Evolutionary conservation across 2,329 filamentous ascomycete species (phyloP).

Genomic region (Ophiostoma novo-ulmi): DNA sequence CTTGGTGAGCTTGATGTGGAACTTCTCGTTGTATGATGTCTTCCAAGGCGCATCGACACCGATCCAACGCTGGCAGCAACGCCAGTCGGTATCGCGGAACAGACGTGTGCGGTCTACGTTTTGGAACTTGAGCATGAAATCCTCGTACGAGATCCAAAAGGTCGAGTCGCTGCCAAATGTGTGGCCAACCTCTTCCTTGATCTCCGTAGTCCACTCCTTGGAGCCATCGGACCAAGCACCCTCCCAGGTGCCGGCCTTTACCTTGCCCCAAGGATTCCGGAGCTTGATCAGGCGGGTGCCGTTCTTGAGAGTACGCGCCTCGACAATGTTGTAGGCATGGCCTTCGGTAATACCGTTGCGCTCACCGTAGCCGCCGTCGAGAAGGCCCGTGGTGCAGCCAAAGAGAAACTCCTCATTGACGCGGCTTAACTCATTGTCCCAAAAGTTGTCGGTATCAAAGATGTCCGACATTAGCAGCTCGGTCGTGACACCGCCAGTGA

Average conservation of each 20-base stretch:
- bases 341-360: conserved; percentile 54
- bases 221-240: conserved; percentile 77
- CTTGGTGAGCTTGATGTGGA: conserved; percentile 46
- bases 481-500: conserved; percentile 61
- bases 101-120: conserved; percentile 55
- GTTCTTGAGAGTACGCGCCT: conserved; percentile 50
- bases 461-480: conserved; percentile 64
- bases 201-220: conserved; percentile 77
- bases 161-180: conserved; percentile 72
- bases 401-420: conserved; percentile 76
- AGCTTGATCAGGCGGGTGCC: conserved; percentile 60
- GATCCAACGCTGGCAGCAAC: conserved; percentile 42
- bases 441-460: conserved; percentile 71
- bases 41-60: conserved; percentile 50
- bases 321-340: conserved; percentile 58
- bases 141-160: conserved; percentile 56
- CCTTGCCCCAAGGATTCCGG: conserved; percentile 71
- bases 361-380: conserved; percentile 43
- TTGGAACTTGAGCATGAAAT: conserved; percentile 55
- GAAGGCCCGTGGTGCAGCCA: conserved; percentile 50
- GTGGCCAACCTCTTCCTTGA: conserved; percentile 66
- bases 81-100: conserved; percentile 52
- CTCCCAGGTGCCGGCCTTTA: conserved; percentile 72
- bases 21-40: conserved; percentile 52
- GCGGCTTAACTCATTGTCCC: conserved; percentile 70